These are phyloP conservation scores for Amauroascus verrucosus DNA, from an alignment of 2,329 filamentous ascomycete species.

Conservation along the genomic window DNA sequence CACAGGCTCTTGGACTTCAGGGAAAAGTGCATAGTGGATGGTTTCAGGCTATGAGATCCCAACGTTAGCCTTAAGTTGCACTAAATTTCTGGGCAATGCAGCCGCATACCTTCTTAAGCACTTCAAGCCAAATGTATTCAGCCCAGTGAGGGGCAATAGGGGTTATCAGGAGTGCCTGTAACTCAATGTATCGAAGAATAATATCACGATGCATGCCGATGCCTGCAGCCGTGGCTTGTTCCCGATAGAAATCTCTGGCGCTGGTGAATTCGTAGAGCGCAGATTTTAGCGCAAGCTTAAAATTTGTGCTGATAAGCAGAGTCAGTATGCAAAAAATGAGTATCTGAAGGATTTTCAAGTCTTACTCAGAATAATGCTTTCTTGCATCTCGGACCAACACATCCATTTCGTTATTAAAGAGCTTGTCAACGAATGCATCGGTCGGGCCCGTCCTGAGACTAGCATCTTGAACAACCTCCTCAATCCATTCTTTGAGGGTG, in stretches of 20 bases:
- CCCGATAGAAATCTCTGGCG: conserved; percentile 82
- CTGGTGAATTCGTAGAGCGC: conserved; percentile 84
- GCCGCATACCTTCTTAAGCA: conserved; percentile 55
- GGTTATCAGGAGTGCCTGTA: conserved; percentile 71
- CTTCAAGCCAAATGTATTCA: conserved; percentile 88
- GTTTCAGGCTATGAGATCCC: conserved; percentile 44
- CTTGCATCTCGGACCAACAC: conserved; percentile 66
- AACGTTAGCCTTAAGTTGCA: conserved; percentile 6
- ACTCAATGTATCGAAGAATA: conserved; percentile 68
- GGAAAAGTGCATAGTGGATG: conserved; percentile 71
- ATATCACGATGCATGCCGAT: conserved; percentile 80
- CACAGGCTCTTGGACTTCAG: conserved; percentile 55
- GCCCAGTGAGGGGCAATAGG: conserved; percentile 88
- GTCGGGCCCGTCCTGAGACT: conserved; percentile 65
- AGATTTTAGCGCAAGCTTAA: conserved; percentile 76
- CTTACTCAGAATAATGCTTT: conserved; percentile 62
- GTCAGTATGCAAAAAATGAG: not conserved
- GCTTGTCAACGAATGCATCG: conserved; percentile 69
- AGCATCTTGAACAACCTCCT: conserved; percentile 67
- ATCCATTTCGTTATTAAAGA: conserved; percentile 93
- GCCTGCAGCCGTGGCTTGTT: conserved; percentile 63
- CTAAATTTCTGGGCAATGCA: not conserved
- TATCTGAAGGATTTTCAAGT: conserved; percentile 4
- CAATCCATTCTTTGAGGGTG: conserved; percentile 79
- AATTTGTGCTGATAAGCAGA: conserved; percentile 49